Base-by-base conservation (phyloP, 352 stramenopile species). In the Lagenidium giganteum region DNA sequence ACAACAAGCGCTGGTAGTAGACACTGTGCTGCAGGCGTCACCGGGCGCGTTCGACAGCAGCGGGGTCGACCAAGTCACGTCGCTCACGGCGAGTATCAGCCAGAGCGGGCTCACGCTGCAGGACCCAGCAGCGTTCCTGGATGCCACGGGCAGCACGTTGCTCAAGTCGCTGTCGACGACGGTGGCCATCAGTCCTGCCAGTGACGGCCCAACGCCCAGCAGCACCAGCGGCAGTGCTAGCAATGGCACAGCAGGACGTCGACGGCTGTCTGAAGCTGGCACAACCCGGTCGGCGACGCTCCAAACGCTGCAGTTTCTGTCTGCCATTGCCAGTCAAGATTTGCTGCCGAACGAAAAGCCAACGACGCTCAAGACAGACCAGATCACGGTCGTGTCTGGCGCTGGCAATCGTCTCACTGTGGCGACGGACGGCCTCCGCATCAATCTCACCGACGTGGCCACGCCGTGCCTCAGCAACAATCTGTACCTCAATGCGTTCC, bases 401-500 rank as follows among this genome's bases (percentile, higher is more conserved):
- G 54, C 66, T 30, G 70, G 70, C 13, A 44, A 54, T 12, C 54
- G 21, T 20, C 47, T 67, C 32, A 34, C 47, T 1, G 6, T 26
- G 8, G n/a, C 38, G 4, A 40, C 38, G 1, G 42, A 26, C 5
- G 26, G 17, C 5, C 29, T 87, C n/a, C 38, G 43, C 0, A 61
- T 87, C 16, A 60, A 48, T 23, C 67, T 90, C 18, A 86, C 75
- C 6, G 42, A 56, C 4, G 46, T 51, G 7, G 54, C 73, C 3
- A 22, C 71, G 2, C 50, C 44, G 11, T 91, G 75, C 53, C 50
- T 91, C 0, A 55, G 61, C 13, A 22, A 59, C 0, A 40, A 73
- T 26, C 42, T 87, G 6, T 85, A 74, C 45, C 11, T 87, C 14
- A 76, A 67, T 25, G 62, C 54, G 3, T 67, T 91, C 12, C 53